A percentile compares a stretch with the other conserved stretches of the same genome.
Evolutionary conservation across 2,329 filamentous ascomycete species (phyloP).

Genomic region (Trichocomaceae sp.): DNA sequence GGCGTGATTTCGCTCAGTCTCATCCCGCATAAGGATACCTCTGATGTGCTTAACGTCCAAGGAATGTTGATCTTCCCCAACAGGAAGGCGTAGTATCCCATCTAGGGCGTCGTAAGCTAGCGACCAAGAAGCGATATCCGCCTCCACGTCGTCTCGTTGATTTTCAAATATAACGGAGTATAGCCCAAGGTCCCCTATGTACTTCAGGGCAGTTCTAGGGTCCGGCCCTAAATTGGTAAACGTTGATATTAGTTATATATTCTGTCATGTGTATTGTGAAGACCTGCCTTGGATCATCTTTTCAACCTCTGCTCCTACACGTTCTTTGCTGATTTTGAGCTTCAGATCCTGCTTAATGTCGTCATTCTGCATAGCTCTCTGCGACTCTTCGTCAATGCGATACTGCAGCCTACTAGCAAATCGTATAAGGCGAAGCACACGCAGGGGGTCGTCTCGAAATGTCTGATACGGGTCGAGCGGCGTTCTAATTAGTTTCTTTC

Average conservation of each 20-base stretch:
- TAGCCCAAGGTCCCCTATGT: conserved; percentile 34
- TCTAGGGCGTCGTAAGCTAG: conserved; percentile 59
- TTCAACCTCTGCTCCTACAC: conserved; percentile 78
- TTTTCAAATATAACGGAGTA: conserved; percentile 39
- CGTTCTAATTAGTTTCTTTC: conserved; percentile 66
- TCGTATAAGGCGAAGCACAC: conserved; percentile 77
- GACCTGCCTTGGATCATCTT: conserved; percentile 74
- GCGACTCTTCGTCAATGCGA: conserved; percentile 62
- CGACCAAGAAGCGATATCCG: conserved; percentile 56
- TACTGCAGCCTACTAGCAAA: conserved; percentile 84
- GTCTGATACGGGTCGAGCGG: conserved; percentile 84
- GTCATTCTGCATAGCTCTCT: conserved; percentile 67
- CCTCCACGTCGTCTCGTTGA: conserved; percentile 43
- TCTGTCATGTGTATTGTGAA: not conserved
- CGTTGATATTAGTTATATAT: not conserved
- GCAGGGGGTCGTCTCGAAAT: conserved; percentile 86
- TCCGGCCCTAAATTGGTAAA: conserved; percentile 27
- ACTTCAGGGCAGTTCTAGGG: conserved; percentile 31
- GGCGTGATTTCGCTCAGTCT: conserved; percentile 61
- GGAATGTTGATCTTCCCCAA: conserved; percentile 43
- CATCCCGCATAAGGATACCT: conserved; percentile 52
- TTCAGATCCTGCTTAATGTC: conserved; percentile 73
- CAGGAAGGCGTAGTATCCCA: conserved; percentile 35
- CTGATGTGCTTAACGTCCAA: conserved; percentile 27
- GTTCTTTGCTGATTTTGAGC: conserved; percentile 84